Conservation (phyloP, 441 rosid species). For the Metrosideros polymorpha region DNA sequence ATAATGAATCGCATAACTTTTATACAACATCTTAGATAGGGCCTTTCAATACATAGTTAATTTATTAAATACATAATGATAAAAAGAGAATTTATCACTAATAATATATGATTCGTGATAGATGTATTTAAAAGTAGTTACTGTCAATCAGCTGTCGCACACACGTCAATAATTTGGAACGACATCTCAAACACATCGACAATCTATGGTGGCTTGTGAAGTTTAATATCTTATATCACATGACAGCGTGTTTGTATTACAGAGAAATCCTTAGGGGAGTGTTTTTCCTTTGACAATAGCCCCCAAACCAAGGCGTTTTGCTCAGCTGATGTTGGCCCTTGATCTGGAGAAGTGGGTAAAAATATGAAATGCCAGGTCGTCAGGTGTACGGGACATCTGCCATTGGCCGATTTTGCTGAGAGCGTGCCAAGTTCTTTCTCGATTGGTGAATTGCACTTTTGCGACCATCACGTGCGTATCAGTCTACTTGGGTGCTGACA, state of each 20-base stretch:
- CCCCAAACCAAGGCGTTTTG: background rate
- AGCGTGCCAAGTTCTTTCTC: background rate
- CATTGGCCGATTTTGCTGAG: background rate
- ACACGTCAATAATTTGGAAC: background rate
- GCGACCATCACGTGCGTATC: background rate
- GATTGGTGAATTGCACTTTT: background rate
- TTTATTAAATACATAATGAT: background rate
- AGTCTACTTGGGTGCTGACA: background rate
- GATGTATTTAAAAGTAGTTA: background rate
- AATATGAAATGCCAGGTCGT: background rate
- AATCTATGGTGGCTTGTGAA: background rate
- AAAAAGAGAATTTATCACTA: background rate
- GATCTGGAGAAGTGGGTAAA: background rate
- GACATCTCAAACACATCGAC: background rate
- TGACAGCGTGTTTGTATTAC: too few species aligned
- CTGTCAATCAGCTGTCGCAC: background rate
- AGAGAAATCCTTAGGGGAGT: background rate
- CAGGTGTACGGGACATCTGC: background rate
- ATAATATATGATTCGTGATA: background rate
- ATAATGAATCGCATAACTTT: too few species aligned
- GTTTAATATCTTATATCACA: background rate
- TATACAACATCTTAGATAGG: too few species aligned
- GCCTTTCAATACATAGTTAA: too few species aligned
- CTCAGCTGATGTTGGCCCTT: background rate
- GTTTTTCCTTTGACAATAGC: background rate